These are phyloP conservation scores for Ceratocystis harringtonii DNA, from an alignment of 2,329 filamentous ascomycete species.

Conservation along the genomic window DNA sequence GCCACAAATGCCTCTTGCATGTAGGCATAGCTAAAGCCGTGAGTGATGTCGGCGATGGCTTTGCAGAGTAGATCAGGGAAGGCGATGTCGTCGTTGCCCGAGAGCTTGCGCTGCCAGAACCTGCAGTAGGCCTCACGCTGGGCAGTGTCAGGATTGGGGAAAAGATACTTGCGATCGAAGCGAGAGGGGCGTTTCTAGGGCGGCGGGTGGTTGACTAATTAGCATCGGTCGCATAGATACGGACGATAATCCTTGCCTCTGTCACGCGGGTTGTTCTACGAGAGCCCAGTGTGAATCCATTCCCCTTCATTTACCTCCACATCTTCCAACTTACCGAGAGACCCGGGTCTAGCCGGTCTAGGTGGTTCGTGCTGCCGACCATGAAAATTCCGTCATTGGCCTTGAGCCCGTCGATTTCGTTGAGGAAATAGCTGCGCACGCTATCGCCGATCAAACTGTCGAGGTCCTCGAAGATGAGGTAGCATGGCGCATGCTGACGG, in stretches of 20 bases:
- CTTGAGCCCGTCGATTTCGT: slow-evolving; percentile 55
- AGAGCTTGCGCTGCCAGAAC: slow-evolving; percentile 46
- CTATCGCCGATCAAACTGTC: slow-evolving; percentile 47
- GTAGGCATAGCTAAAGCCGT: slow-evolving; percentile 54
- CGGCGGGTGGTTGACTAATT: neutral
- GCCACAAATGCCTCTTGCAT: slow-evolving; percentile 56
- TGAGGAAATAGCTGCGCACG: slow-evolving; percentile 54
- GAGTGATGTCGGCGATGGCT: slow-evolving; percentile 46
- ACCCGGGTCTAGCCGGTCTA: slow-evolving; percentile 52
- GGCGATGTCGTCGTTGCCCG: slow-evolving; percentile 36
- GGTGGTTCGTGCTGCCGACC: slow-evolving; percentile 49
- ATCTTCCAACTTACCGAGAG: slow-evolving; percentile 32
- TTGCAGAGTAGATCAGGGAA: slow-evolving; percentile 44
- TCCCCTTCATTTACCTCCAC: neutral
- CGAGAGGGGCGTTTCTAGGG: slow-evolving; percentile 44
- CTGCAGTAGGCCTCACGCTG: slow-evolving; percentile 45
- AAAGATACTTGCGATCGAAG: slow-evolving; percentile 53
- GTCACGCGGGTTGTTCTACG: neutral
- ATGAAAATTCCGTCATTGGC: slow-evolving; percentile 59
- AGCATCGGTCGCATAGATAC: neutral
- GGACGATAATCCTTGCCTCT: neutral
- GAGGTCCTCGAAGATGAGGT: slow-evolving; percentile 58
- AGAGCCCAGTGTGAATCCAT: neutral
- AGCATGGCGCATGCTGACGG: slow-evolving; percentile 47
- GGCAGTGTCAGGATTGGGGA: slow-evolving; percentile 39